These are phyloP conservation scores for Lecanosticta acicola DNA, from an alignment of 2,329 filamentous ascomycete genomes.

Conservation along the genomic window DNA sequence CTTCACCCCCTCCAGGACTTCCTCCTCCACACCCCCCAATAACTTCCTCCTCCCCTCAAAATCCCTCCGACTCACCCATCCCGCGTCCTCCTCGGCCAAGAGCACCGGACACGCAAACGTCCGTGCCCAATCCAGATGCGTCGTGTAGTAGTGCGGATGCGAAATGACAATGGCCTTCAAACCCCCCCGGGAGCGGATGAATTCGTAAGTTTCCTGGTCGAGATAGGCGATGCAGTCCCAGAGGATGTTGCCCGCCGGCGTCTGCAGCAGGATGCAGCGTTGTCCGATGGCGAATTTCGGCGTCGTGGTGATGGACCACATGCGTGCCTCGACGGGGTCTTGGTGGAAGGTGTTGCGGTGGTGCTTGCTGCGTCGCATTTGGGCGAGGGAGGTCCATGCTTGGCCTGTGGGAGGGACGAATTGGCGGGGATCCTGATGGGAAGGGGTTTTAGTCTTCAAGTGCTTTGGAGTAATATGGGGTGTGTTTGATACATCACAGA, in stretches of 20 bases:
- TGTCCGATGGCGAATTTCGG: conserved; percentile 65
- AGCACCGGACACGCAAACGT: conserved; percentile 67
- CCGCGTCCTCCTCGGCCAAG: conserved; percentile 57
- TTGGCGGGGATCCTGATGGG: conserved; percentile 57
- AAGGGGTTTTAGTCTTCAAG: not conserved
- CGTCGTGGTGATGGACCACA: conserved; percentile 43
- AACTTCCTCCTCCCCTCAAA: conserved; percentile 40
- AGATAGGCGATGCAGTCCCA: conserved; percentile 74
- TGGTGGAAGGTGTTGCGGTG: conserved; percentile 53
- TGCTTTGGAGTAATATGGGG: not conserved
- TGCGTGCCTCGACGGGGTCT: conserved; percentile 40
- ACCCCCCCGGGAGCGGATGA: conserved; percentile 58
- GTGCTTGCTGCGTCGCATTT: conserved; percentile 28
- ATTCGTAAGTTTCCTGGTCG: conserved; percentile 56
- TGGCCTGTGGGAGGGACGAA: conserved; percentile 62
- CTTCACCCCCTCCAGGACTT: conserved; percentile 47
- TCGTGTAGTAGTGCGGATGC: conserved; percentile 78
- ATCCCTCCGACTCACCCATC: conserved; percentile 55
- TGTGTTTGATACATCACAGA: conserved; percentile 60
- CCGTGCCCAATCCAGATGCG: conserved; percentile 67
- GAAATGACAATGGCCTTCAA: conserved; percentile 58
- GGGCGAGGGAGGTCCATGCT: conserved; percentile 56
- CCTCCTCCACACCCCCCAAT: conserved; percentile 34
- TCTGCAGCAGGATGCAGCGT: conserved; percentile 63
- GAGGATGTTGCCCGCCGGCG: conserved; percentile 62